Evolutionary conservation across 768 basidiomycete species (phyloP), one percentile per base, ranked within the genome.

Genomic region (Tulasnella sp.): DNA sequence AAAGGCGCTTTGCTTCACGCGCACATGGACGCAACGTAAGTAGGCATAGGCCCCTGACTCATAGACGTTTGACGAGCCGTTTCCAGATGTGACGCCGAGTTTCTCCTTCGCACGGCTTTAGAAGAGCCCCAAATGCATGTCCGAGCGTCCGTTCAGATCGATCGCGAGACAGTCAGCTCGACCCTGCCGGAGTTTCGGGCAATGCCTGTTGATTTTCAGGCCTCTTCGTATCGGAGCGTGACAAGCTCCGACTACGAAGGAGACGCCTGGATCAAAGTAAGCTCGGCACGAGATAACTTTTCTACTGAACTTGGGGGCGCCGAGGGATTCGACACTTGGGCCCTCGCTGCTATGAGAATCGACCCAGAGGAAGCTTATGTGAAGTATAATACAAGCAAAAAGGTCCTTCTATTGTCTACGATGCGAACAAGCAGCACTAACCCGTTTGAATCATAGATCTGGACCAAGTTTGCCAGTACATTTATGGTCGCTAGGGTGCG

Each of bases 1-100:
- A 94, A 93, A 83, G 93, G 93, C 55, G 91, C 88, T 0, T 85
- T 94, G 4, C 85, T 94, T 18, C 92, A 94, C 80, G 89, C 86
- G 0, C 93, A 94, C 82, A 85, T 94, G n/a, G 92, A 92, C 81
- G 90, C 91, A 9, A 79, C 70, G 79, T 79, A 55, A 77, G 69
- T 78, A 13, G 42, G 26, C 73, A 42, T 23, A 26, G 18, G 35
- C 75, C 32, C 51, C 23, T 10, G 20, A 39, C 10, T 29, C 15
- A 32, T 46, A 18, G 15, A 15, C 29, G 51, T 39, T 37, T 57
- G 32, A 48, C 37, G 23, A 32, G 1, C 10, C 55, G 10, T n/a
- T 26, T 5, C 69, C 40, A 76, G 76, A 37, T 77, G 76, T 32
- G 88, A 91, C 74, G 86, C 86, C 0, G 81, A 84, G 26, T 84